A percentile compares a stretch with the other conserved stretches of the same genome.
phyloP scores from a whole-genome alignment of 179 eudicot species.

The Camellia oleifera region DNA sequence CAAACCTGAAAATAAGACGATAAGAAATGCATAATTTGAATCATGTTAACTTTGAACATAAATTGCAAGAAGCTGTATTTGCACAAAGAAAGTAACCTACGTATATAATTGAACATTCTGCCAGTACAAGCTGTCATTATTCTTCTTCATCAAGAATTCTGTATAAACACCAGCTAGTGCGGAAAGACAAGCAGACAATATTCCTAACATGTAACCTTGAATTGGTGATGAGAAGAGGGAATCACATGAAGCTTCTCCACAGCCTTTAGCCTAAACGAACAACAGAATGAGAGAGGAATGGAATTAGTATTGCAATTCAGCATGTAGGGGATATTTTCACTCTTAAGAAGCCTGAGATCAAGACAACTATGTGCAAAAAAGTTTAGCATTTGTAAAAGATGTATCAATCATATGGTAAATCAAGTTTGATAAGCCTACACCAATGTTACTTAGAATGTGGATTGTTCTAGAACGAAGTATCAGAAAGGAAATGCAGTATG shows the following conservation, averaged over 20 bases:
- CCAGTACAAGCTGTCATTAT: conserved; percentile 93
- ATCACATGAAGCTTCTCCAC: conserved; percentile 87
- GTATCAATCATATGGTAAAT: not conserved
- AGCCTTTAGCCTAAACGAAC: conserved; percentile 64
- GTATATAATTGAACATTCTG: conserved; percentile 94
- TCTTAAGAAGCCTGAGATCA: not conserved
- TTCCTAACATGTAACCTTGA: conserved; percentile 87
- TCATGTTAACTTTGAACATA: not conserved
- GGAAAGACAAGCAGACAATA: conserved; percentile 92
- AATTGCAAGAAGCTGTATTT: not conserved
- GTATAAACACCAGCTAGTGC: conserved; percentile 98
- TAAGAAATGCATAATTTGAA: not conserved
- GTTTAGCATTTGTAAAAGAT: not conserved
- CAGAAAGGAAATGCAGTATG: too few species aligned
- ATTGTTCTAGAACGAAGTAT: too few species aligned
- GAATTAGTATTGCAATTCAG: conserved; percentile 2
- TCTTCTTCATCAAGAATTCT: conserved; percentile 96
- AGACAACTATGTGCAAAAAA: not conserved
- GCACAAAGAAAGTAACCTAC: conserved; percentile 43
- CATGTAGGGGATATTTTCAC: not conserved
- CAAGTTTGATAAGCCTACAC: not conserved
- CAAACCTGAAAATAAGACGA: conserved; percentile 52
- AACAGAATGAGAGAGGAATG: not conserved
- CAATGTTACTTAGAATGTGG: too few species aligned
- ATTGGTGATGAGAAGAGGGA: conserved; percentile 92